phyloP scores from a whole-genome alignment of 176 grass and related monocot species.

The Oropetium thomaeum region DNA sequence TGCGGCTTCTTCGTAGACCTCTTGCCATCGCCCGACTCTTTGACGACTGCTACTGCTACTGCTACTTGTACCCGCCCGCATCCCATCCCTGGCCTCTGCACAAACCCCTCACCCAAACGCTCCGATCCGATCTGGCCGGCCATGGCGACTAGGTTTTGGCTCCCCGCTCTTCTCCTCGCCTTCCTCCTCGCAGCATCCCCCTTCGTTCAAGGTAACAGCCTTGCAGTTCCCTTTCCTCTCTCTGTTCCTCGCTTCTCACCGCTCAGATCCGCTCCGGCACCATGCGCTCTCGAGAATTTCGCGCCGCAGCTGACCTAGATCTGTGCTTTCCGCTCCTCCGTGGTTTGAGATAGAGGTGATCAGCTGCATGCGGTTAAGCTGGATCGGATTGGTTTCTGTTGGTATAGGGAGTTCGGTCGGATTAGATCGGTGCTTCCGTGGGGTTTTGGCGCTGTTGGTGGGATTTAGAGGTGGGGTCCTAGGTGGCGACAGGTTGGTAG shows the following conservation, averaged over 20 bases:
- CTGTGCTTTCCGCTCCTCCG: background rate
- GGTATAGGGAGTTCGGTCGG: background rate
- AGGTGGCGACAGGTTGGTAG: background rate
- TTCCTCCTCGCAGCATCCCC: conserved; percentile 68
- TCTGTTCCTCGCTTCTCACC: background rate
- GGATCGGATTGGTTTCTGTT: background rate
- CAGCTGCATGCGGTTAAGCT: background rate
- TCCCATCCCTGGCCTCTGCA: too few species aligned
- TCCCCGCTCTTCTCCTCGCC: conserved; percentile 55
- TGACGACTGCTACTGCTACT: background rate
- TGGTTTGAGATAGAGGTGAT: background rate
- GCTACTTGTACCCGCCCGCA: conserved; percentile 7
- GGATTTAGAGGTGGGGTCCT: background rate
- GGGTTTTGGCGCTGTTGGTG: background rate
- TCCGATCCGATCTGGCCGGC: conserved; percentile 52
- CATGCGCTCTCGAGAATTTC: conserved; percentile 5
- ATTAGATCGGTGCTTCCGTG: conserved; percentile 22
- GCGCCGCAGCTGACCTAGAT: conserved; percentile 18
- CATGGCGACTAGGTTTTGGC: conserved; percentile 84
- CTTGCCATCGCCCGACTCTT: background rate
- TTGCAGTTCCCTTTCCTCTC: background rate
- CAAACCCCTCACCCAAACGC: conserved; percentile 5
- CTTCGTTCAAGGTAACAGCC: conserved; percentile 51
- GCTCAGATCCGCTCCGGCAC: conserved; percentile 15
- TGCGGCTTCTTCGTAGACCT: conserved; percentile 25